Evolutionary conservation across 805 yeast genomes (phyloP).

Genomic region (Metschnikowia koreensis): DNA sequence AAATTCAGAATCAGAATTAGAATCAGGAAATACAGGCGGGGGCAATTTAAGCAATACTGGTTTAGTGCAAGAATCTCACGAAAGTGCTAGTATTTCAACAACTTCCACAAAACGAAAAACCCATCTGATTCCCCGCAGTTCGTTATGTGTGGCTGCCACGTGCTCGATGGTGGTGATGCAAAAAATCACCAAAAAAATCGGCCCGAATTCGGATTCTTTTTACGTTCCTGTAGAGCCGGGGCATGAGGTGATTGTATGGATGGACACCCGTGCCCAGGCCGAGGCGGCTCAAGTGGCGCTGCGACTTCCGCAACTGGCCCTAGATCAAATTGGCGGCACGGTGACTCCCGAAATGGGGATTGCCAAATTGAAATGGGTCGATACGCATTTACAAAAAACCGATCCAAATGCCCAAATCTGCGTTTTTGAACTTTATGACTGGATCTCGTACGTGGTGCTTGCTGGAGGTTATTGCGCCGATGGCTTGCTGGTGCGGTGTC

Average conservation of each 20-base stretch:
- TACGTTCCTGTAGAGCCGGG: constrained; percentile 32
- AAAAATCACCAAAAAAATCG: constrained; percentile 6
- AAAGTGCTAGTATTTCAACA: neutral
- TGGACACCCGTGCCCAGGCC: constrained; percentile 48
- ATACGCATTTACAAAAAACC: constrained; percentile 21
- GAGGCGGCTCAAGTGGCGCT: constrained; percentile 33
- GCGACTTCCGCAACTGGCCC: constrained; percentile 20
- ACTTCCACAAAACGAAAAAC: neutral
- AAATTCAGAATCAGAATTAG: no score
- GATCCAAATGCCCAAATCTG: constrained; percentile 19
- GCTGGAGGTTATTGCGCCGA: constrained; percentile 22
- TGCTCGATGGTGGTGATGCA: constrained; percentile 54
- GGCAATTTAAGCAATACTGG: neutral
- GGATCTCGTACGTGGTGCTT: constrained; percentile 32
- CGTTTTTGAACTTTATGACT: constrained; percentile 55
- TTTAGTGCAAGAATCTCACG: neutral
- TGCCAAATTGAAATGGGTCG: constrained; percentile 47
- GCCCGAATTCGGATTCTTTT: constrained; percentile 13
- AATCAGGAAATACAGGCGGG: no score
- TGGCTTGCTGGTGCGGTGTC: constrained; percentile 15
- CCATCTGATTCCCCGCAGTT: neutral
- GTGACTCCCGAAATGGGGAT: constrained; percentile 59
- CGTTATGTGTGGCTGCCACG: constrained; percentile 49
- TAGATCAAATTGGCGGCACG: constrained; percentile 38
- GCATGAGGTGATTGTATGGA: constrained; percentile 55